Conservation (phyloP, 139 green algal species). For the Dunaliella sp. region DNA sequence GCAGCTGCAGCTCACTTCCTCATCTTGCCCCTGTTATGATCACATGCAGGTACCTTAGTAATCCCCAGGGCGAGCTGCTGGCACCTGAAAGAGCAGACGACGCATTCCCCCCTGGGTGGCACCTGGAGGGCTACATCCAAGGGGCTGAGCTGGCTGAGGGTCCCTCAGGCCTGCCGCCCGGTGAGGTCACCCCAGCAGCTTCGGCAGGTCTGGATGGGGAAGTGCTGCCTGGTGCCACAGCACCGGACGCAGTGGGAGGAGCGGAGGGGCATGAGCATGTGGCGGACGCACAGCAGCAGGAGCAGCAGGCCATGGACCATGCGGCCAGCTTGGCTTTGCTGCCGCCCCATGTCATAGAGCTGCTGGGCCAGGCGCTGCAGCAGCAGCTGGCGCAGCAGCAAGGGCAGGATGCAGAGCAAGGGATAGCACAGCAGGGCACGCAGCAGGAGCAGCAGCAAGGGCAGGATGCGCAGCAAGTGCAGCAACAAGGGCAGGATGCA, state of each 20-base stretch:
- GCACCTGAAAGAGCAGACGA: too few relatives aligned
- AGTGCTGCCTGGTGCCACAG: background rate
- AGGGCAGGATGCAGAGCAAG: background rate
- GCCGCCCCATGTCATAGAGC: background rate
- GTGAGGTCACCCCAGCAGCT: background rate
- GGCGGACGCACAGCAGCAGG: background rate
- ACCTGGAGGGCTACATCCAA: background rate
- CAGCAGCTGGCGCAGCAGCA: slow-evolving; percentile 38
- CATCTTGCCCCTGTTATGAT: too few relatives aligned
- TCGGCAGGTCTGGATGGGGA: background rate
- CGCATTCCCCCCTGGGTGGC: background rate
- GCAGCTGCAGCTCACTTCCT: too few relatives aligned
- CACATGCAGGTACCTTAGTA: too few relatives aligned
- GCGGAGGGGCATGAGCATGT: background rate
- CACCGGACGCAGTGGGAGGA: background rate
- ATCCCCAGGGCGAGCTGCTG: too few relatives aligned
- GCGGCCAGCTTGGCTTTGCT: slow-evolving; percentile 9
- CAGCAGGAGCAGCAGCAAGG: background rate
- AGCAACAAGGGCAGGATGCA: slow-evolving; percentile 10
- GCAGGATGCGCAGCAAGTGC: too few relatives aligned
- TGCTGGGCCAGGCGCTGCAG: background rate
- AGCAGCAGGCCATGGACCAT: background rate
- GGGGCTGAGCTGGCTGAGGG: background rate
- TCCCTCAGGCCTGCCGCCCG: too few relatives aligned
- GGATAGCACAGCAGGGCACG: background rate